Evolutionary conservation across 371 early-diverging fungal genomes (phyloP).

Genomic region (Mucor sp.): DNA sequence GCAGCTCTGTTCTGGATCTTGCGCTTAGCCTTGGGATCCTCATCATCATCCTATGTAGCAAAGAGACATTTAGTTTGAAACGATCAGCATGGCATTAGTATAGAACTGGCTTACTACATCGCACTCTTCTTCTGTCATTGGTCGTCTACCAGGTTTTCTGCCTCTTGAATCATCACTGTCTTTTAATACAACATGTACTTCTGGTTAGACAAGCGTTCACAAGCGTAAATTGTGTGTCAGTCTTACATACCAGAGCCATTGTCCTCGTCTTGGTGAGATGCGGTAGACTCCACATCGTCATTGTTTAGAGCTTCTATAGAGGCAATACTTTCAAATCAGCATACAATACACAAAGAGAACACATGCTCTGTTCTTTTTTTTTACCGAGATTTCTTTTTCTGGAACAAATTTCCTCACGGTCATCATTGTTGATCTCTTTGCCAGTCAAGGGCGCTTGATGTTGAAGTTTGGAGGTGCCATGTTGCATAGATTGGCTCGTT

Average conservation of each 20-base stretch:
- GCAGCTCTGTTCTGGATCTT: slow-evolving; percentile 72
- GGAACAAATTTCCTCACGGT: neutral
- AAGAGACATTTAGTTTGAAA: neutral
- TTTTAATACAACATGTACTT: neutral
- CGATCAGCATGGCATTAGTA: neutral
- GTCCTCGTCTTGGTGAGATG: neutral
- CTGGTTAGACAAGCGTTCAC: neutral
- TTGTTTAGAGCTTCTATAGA: neutral
- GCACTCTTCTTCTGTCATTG: slow-evolving; percentile 19
- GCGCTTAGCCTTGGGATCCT: slow-evolving; percentile 44
- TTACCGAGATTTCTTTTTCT: slow-evolving; percentile 9
- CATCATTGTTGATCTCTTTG: neutral
- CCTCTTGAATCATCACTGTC: slow-evolving; percentile 17
- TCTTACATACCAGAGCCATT: slow-evolving; percentile 4
- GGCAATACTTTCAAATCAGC: neutral
- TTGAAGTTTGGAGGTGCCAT: neutral
- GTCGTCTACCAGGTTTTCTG: slow-evolving; percentile 26
- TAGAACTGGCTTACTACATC: neutral
- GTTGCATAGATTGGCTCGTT: neutral
- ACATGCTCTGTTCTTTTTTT: neutral
- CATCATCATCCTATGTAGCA: slow-evolving; percentile 1
- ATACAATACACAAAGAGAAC: neutral
- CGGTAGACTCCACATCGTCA: neutral
- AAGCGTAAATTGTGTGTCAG: neutral
- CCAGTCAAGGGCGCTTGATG: neutral